A percentile compares a stretch with the other conserved stretches of the same genome.
Evolutionary conservation across 176 grass and related monocot species (phyloP).

Genomic region (Poa annua): DNA sequence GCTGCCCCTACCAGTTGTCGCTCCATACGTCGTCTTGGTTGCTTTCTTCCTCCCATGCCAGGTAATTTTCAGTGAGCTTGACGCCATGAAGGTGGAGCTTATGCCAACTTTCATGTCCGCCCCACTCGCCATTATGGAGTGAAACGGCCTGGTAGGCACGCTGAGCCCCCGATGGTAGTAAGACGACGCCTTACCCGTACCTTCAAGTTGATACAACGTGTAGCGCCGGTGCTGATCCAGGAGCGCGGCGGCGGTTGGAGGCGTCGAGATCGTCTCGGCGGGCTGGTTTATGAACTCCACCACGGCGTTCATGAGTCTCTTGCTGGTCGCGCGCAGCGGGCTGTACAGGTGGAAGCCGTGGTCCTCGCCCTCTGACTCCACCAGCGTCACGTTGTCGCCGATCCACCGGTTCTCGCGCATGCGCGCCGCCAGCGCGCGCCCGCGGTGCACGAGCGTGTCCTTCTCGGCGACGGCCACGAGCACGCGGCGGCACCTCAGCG

Average conservation of each 20-base stretch:
- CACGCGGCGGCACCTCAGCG: not conserved
- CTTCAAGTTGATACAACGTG: not conserved
- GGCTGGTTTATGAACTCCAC: slow-evolving; percentile 10
- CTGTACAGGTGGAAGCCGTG: not conserved
- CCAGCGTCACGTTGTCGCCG: not conserved
- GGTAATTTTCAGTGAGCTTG: not conserved
- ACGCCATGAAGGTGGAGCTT: not conserved
- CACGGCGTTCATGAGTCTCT: not conserved
- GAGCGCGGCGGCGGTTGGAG: not conserved
- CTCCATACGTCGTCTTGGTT: not conserved
- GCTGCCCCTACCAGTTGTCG: not conserved
- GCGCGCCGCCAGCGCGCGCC: not conserved
- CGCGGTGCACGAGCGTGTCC: not conserved
- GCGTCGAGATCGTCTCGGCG: not conserved
- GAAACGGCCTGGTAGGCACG: not conserved
- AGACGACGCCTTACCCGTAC: not conserved
- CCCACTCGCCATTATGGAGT: not conserved
- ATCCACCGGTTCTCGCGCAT: not conserved
- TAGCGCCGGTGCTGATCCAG: not conserved
- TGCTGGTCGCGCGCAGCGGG: not conserved
- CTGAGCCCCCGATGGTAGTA: not conserved
- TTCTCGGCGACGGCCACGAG: slow-evolving; percentile 18
- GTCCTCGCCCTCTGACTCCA: slow-evolving; percentile 16
- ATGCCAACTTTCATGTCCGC: not conserved
- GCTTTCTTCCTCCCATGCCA: not conserved